Conservation (phyloP, 768 basidiomycete genomes). For the Daedalea quercina region DNA sequence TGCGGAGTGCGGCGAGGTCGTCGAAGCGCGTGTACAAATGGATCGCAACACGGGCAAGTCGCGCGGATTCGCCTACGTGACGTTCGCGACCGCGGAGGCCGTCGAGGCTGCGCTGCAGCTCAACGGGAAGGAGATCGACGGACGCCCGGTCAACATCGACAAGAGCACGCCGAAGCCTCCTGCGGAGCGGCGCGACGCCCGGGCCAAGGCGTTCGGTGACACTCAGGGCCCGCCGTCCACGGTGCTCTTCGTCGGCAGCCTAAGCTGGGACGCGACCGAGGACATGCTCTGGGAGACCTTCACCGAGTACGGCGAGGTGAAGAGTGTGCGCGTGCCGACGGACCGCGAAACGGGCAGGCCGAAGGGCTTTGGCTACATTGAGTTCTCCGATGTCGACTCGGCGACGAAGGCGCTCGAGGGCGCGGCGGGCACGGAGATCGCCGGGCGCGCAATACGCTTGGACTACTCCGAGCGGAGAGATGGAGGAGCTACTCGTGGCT, state of each 20-base stretch:
- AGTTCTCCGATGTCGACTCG: conserved; percentile 75
- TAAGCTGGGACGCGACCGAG: conserved; percentile 75
- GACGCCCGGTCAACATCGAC: conserved; percentile 83
- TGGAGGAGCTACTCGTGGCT: conserved; percentile 39
- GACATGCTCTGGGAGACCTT: conserved; percentile 88
- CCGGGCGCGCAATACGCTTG: conserved; percentile 73
- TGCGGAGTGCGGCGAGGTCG: conserved; percentile 80
- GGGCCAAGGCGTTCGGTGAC: conserved; percentile 77
- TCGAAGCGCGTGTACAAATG: conserved; percentile 82
- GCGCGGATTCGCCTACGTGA: conserved; percentile 81
- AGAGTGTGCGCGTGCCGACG: conserved; percentile 85
- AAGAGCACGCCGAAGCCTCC: conserved; percentile 61
- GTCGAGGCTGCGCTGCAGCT: conserved; percentile 76
- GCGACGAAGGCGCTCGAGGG: conserved; percentile 78
- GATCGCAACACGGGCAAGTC: conserved; percentile 79
- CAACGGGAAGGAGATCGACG: conserved; percentile 88
- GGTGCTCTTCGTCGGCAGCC: conserved; percentile 87
- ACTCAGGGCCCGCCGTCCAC: conserved; percentile 54
- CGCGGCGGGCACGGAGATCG: conserved; percentile 66
- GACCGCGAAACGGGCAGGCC: conserved; percentile 86
- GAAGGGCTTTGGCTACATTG: conserved; percentile 97
- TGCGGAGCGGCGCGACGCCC: conserved; percentile 50
- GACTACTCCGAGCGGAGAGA: conserved; percentile 87
- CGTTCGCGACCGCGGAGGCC: conserved; percentile 63
- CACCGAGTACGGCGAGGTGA: conserved; percentile 78